Evolutionary conservation across 495 filamentous ascomycete species (phyloP).

Genomic region (Tuber brumale): DNA sequence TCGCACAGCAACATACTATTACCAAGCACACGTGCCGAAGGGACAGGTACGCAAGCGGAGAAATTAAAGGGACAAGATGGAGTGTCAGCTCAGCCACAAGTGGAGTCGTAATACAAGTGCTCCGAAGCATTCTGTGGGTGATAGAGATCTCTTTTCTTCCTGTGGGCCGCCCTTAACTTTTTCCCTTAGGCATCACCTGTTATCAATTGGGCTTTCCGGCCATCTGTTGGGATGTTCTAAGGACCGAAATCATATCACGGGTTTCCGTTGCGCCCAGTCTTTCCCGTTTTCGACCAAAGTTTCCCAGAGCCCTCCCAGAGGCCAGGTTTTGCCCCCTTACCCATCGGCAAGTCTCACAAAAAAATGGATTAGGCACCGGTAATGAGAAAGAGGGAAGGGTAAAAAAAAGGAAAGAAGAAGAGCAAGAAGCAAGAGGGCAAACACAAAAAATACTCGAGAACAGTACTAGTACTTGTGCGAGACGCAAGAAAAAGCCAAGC

Average conservation of each 20-base stretch:
- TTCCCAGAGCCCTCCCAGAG: neutral
- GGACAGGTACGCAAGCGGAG: neutral
- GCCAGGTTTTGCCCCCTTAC: neutral
- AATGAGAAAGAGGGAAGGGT: neutral
- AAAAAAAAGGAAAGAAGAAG: neutral
- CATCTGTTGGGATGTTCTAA: neutral
- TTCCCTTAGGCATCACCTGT: neutral
- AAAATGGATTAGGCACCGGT: neutral
- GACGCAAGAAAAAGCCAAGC: neutral
- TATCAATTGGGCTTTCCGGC: neutral
- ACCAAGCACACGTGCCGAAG: neutral
- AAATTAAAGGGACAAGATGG: conserved; percentile 1
- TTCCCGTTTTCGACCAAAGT: neutral
- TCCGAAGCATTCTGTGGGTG: neutral
- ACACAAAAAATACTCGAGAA: neutral
- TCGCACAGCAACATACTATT: neutral
- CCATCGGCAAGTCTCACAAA: neutral
- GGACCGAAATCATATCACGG: neutral
- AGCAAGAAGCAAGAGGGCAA: neutral
- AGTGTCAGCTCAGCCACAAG: neutral
- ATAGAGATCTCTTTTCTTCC: neutral
- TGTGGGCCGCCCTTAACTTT: neutral
- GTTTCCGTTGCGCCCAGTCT: neutral
- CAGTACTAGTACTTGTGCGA: neutral
- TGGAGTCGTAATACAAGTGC: neutral